These are phyloP conservation scores for Paxillus involutus DNA, from an alignment of 768 basidiomycete species.

Conservation along the genomic window DNA sequence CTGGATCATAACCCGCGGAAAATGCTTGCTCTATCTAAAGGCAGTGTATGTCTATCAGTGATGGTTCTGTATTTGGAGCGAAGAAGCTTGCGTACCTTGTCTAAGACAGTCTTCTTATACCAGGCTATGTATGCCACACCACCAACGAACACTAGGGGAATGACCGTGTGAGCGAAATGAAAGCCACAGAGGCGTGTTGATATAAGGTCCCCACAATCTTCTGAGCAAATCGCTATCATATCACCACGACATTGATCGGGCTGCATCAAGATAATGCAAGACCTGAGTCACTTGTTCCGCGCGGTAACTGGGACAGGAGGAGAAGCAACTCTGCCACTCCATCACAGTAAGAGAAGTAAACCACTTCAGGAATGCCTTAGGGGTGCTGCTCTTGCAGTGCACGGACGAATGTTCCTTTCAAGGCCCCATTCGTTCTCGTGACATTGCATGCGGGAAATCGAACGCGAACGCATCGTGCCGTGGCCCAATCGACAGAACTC, in stretches of 20 bases:
- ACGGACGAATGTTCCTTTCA: constrained; percentile 11
- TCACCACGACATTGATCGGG: constrained; percentile 7
- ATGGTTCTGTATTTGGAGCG: constrained; percentile 11
- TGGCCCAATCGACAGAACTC: constrained; percentile 20
- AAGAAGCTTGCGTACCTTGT: constrained; percentile 53
- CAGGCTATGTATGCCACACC: constrained; percentile 71
- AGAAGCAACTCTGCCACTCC: constrained; percentile 19
- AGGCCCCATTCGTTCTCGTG: constrained; percentile 12
- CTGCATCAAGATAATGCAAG: constrained; percentile 7
- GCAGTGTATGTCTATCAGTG: constrained; percentile 11
- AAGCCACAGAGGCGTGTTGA: background rate
- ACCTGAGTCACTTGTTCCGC: background rate
- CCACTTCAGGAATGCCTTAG: constrained; percentile 7
- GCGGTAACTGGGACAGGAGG: constrained; percentile 17
- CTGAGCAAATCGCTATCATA: constrained; percentile 7
- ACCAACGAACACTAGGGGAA: constrained; percentile 57
- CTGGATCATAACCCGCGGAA: constrained; percentile 78
- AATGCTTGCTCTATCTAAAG: constrained; percentile 77
- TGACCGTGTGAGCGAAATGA: constrained; percentile 2
- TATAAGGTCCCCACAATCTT: constrained; percentile 1
- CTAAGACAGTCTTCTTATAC: constrained; percentile 82
- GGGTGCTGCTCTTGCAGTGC: constrained; percentile 10
- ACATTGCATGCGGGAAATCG: constrained; percentile 10
- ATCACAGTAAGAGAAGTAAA: constrained; percentile 11
- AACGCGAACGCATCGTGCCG: constrained; percentile 3